Conservation (phyloP, 371 early-diverging fungal species). For the Mucor velutinosus region DNA sequence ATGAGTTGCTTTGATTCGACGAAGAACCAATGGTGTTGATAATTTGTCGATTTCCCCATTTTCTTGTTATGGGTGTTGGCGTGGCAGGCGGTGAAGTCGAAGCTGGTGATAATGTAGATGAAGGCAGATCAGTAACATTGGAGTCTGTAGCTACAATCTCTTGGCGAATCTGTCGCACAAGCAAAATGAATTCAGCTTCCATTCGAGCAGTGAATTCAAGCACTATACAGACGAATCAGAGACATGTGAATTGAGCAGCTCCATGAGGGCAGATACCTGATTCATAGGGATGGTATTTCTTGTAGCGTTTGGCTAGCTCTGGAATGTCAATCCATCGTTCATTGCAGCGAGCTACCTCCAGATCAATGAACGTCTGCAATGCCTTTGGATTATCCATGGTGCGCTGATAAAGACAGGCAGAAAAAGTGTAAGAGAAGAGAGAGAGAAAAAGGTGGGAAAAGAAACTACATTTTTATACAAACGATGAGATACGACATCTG, state of each 20-base stretch:
- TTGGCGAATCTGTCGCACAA: constrained; percentile 4
- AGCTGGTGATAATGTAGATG: not conserved
- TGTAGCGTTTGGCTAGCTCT: constrained; percentile 65
- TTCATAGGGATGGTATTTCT: constrained; percentile 66
- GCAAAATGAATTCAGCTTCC: constrained; percentile 23
- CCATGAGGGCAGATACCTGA: constrained; percentile 43
- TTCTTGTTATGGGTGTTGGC: not conserved
- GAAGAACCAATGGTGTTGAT: not conserved
- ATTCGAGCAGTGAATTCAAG: constrained; percentile 24
- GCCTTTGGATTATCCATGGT: constrained; percentile 29
- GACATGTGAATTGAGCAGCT: not conserved
- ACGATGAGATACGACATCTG: not conserved
- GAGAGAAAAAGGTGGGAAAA: not conserved
- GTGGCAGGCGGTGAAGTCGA: not conserved
- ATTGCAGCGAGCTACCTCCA: constrained; percentile 61
- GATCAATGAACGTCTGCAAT: constrained; percentile 44
- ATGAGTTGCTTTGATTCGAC: not conserved
- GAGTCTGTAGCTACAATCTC: not conserved
- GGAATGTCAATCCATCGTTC: constrained; percentile 60
- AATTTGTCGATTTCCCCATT: constrained; percentile 10
- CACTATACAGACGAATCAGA: constrained; percentile 2
- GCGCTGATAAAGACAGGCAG: not conserved
- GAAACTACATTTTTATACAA: too few species aligned
- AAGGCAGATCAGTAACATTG: not conserved
- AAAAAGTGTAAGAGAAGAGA: not conserved